These are phyloP conservation scores for Globisporangium takayamanum DNA, from an alignment of 352 stramenopile genomes.

Conservation along the genomic window DNA sequence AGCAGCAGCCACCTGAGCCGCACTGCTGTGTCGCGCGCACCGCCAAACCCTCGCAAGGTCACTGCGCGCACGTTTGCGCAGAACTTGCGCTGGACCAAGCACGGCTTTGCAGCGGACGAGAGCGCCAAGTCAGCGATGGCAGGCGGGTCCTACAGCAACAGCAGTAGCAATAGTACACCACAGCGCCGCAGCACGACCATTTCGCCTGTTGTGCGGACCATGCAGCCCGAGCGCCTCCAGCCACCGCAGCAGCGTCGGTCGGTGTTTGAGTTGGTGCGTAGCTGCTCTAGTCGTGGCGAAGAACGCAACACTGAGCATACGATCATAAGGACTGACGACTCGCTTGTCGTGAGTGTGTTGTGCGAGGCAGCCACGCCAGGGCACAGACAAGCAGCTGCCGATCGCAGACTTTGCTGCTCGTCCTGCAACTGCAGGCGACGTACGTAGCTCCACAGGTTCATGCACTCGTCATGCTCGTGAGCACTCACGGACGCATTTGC, in stretches of 20 bases:
- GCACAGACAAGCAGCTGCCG: slow-evolving; percentile 13
- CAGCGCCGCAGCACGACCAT: slow-evolving; percentile 6
- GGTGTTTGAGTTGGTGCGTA: slow-evolving; percentile 19
- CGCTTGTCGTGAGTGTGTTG: background rate
- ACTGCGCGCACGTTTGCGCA: slow-evolving; percentile 32
- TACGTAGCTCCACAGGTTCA: slow-evolving; percentile 4
- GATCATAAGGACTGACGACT: background rate
- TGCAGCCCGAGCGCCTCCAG: slow-evolving; percentile 7
- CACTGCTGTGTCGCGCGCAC: slow-evolving; percentile 8
- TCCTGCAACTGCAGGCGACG: slow-evolving; percentile 25
- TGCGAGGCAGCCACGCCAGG: slow-evolving; percentile 7
- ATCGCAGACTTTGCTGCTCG: slow-evolving; percentile 17
- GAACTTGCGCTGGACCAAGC: slow-evolving; percentile 45
- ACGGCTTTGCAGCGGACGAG: slow-evolving; percentile 21
- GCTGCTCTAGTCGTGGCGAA: background rate
- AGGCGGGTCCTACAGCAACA: background rate
- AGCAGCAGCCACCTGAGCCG: background rate
- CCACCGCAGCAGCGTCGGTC: slow-evolving; percentile 1
- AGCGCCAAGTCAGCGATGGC: background rate
- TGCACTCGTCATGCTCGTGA: too few relatives aligned
- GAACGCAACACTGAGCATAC: too few relatives aligned
- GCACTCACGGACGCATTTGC: background rate
- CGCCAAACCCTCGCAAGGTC: slow-evolving; percentile 25
- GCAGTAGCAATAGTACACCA: slow-evolving; percentile 1
- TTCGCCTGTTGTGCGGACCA: slow-evolving; percentile 9